Percentiles rank a stretch among this genome's conserved stretches.
Evolutionary conservation across 257 asterid genomes (phyloP).

Genomic region (Vinca minor): DNA sequence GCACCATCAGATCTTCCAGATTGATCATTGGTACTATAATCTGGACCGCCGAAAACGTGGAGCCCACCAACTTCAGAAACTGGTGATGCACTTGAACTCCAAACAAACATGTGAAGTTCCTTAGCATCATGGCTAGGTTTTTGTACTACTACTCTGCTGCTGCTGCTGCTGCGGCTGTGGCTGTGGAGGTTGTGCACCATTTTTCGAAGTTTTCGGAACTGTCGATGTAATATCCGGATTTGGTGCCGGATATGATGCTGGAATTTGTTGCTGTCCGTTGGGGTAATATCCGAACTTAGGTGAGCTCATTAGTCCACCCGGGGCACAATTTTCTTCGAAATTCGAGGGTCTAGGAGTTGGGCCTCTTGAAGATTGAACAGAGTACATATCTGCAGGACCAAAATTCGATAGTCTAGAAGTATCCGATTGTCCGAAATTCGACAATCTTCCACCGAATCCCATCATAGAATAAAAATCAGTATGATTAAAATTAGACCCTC

Average conservation of each 20-base stretch:
- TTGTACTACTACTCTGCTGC: no score
- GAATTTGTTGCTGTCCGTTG: slow-evolving; percentile 27
- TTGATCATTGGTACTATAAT: slow-evolving; percentile 47
- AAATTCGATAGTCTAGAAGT: slow-evolving; percentile 63
- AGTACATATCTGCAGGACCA: slow-evolving; percentile 61
- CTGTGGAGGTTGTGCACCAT: slow-evolving; percentile 11
- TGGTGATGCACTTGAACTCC: slow-evolving; percentile 97
- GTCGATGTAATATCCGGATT: slow-evolving; percentile 78
- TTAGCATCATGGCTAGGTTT: slow-evolving; percentile 69
- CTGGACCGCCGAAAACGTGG: slow-evolving; percentile 41
- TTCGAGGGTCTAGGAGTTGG: slow-evolving; percentile 91
- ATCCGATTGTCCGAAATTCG: slow-evolving; percentile 74
- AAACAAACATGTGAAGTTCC: slow-evolving; percentile 96
- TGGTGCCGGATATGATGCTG: slow-evolving; percentile 77
- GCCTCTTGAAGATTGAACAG: slow-evolving; percentile 82
- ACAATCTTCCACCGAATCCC: slow-evolving; percentile 69
- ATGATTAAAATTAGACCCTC: slow-evolving; percentile 46
- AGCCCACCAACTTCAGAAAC: slow-evolving; percentile 65
- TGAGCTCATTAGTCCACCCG: slow-evolving; percentile 45
- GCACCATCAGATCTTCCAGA: slow-evolving; percentile 87
- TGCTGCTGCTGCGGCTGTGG: slow-evolving; percentile 14
- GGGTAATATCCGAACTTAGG: slow-evolving; percentile 72
- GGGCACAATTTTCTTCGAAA: slow-evolving; percentile 73
- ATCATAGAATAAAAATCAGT: slow-evolving; percentile 47
- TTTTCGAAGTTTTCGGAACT: slow-evolving; percentile 33